Percentiles rank a stretch among this genome's conserved stretches.
Conservation (phyloP, 1,284 basidiomycete genomes). For the Irpex lacteus region DNA sequence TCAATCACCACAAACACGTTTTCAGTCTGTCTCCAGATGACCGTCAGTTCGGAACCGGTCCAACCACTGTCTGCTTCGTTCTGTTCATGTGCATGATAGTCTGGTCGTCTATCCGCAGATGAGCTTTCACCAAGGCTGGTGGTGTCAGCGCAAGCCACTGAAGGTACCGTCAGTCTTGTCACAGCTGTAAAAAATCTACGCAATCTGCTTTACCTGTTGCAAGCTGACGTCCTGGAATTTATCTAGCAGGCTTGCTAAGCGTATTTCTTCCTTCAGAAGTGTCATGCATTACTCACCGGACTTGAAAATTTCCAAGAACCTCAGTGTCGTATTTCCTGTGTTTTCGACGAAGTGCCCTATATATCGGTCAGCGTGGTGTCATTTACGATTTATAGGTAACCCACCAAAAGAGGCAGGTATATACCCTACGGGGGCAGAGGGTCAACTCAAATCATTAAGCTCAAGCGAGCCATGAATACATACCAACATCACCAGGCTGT, state of each 20-base stretch:
- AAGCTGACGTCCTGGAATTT: slow-evolving; percentile 64
- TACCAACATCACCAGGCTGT: slow-evolving; percentile 56
- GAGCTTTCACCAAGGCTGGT: slow-evolving; percentile 60
- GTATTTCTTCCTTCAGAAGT: neutral
- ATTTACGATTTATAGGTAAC: neutral
- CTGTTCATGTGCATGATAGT: slow-evolving; percentile 50
- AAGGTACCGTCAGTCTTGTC: neutral
- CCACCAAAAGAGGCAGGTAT: slow-evolving; percentile 50
- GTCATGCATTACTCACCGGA: slow-evolving; percentile 31
- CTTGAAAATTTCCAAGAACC: slow-evolving; percentile 62
- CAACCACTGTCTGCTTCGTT: slow-evolving; percentile 50
- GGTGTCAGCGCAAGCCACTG: slow-evolving; percentile 71
- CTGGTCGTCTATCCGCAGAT: slow-evolving; percentile 51
- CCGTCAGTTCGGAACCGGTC: slow-evolving; percentile 4
- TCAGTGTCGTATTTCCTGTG: slow-evolving; percentile 57
- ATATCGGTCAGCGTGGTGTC: neutral
- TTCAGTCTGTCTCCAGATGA: neutral
- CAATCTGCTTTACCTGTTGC: slow-evolving; percentile 39
- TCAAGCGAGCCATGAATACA: neutral
- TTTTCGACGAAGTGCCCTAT: slow-evolving; percentile 69
- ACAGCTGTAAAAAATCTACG: neutral
- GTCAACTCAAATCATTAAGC: neutral
- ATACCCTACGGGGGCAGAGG: slow-evolving; percentile 27
- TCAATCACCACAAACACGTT: neutral
- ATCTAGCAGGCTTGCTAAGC: slow-evolving; percentile 30